These are phyloP conservation scores for Liriodendron chinense DNA, from an alignment of 164 flowering plant species.

Conservation along the genomic window DNA sequence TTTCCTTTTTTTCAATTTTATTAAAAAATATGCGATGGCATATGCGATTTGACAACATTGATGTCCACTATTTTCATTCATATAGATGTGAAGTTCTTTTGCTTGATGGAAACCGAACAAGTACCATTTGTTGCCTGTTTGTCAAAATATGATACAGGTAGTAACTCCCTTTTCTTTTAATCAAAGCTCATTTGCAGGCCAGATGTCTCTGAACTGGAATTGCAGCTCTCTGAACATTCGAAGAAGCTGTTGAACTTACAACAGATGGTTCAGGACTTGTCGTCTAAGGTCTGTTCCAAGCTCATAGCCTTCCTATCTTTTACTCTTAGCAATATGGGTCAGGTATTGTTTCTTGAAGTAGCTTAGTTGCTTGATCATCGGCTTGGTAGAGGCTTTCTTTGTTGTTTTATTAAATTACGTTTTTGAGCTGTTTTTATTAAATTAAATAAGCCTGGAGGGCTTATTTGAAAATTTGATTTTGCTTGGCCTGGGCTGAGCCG, in stretches of 20 bases:
- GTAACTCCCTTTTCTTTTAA: conserved; percentile 27
- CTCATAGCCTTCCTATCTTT: conserved; percentile 4
- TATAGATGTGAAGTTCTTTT: not conserved
- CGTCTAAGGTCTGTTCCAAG: conserved; percentile 68
- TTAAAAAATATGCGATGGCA: too few species aligned
- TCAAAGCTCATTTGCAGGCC: conserved; percentile 72
- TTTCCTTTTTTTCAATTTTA: too few species aligned
- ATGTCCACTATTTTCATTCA: too few species aligned
- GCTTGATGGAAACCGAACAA: not conserved
- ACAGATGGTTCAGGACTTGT: conserved; percentile 93
- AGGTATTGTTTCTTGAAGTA: not conserved
- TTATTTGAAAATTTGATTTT: too few species aligned
- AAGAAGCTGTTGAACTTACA: conserved; percentile 78
- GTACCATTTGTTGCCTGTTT: not conserved
- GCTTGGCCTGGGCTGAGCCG: not conserved
- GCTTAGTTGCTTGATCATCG: not conserved
- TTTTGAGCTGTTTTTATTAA: not conserved
- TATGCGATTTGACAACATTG: too few species aligned
- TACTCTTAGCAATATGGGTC: not conserved
- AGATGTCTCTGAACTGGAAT: conserved; percentile 85
- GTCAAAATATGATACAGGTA: not conserved
- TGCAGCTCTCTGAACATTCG: conserved; percentile 77
- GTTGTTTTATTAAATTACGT: not conserved
- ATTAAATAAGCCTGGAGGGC: not conserved
- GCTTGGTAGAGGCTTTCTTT: not conserved